Base-by-base conservation (phyloP, 1,284 basidiomycete species). In the Leccinum fallax region DNA sequence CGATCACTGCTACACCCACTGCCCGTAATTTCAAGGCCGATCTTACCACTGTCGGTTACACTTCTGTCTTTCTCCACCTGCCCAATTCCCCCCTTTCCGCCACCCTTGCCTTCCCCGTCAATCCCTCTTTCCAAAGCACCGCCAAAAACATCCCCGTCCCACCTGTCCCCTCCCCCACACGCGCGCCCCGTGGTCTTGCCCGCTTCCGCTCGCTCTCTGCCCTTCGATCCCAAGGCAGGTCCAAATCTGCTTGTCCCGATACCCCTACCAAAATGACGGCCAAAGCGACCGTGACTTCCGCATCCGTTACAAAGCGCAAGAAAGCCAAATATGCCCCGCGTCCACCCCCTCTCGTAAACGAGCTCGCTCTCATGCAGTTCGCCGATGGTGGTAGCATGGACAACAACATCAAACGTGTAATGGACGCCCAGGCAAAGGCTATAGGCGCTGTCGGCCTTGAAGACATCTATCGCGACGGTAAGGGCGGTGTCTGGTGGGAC, bases 401-500 rank as follows among this genome's bases (percentile, higher is more conserved):
- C 58, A 72, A 78, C n/a, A 83, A 88, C 60, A 81, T 83, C 49
- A 78, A 80, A 61, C 81, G 81, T n/a, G 71, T 84, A 51, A 83
- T 87, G 78, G 78, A 83, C 54, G 74, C 77, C 8, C 85, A 84
- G 57, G 85, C 85, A 13, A 81, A 79, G 66, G 76, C 76, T 13
- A 65, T 66, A 1, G 78, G 77, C 8, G 30, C 40, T 3, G 66
- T 69, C 11, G 80, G 79, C 32, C 81, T 85, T 8, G 78, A 74
- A 8, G 83, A 80, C 40, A 80, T 87, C 4, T 83, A 83, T 70
- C 79, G 85, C 8, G 88, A 90, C 61, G 84, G 74, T 1, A 75
- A 80, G 24, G 88, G 87, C 30, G 81, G 82, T 0, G 63, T 90
- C n/a, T 91, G 88, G 87, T 80, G 82, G 75, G 89, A 91, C 68